phyloP scores from a whole-genome alignment of 2,329 filamentous ascomycete species.

The Pseudocercospora ulei region DNA sequence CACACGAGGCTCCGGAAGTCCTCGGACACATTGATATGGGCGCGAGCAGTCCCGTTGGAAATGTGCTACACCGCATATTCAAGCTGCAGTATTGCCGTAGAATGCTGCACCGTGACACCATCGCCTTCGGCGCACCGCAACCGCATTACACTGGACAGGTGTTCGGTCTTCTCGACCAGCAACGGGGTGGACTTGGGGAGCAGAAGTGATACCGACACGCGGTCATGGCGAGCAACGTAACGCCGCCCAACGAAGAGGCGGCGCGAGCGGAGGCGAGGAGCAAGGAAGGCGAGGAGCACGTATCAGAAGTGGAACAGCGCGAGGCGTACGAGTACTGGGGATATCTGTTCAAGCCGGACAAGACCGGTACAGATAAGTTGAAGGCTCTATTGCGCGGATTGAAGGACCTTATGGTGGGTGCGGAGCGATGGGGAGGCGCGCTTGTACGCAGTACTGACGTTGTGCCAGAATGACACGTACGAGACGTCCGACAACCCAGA shows the following conservation, averaged over 20 bases:
- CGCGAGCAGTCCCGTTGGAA: background rate
- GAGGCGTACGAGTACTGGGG: constrained; percentile 46
- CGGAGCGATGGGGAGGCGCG: background rate
- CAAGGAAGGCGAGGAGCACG: constrained; percentile 21
- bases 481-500: constrained; percentile 40
- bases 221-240: constrained; percentile 3
- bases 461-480: constrained; percentile 36
- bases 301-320: constrained; percentile 28
- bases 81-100: background rate
- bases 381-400: constrained; percentile 42
- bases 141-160: background rate
- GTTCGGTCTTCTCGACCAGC: background rate
- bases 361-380: constrained; percentile 42
- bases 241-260: constrained; percentile 9
- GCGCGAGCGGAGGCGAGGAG: constrained; percentile 11
- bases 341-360: constrained; percentile 45
- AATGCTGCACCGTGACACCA: no score
- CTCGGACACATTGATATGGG: constrained; percentile 2
- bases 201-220: background rate
- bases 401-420: constrained; percentile 40
- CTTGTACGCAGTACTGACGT: constrained; percentile 7
- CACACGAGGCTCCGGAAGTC: constrained; percentile 4
- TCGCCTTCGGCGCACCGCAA: constrained; percentile 1
- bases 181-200: background rate
- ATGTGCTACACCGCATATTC: constrained; percentile 2